A percentile compares a stretch with the other conserved stretches of the same genome.
Evolutionary conservation across 2,329 filamentous ascomycete genomes (phyloP).

Genomic region (Hymenoscyphus occultus): DNA sequence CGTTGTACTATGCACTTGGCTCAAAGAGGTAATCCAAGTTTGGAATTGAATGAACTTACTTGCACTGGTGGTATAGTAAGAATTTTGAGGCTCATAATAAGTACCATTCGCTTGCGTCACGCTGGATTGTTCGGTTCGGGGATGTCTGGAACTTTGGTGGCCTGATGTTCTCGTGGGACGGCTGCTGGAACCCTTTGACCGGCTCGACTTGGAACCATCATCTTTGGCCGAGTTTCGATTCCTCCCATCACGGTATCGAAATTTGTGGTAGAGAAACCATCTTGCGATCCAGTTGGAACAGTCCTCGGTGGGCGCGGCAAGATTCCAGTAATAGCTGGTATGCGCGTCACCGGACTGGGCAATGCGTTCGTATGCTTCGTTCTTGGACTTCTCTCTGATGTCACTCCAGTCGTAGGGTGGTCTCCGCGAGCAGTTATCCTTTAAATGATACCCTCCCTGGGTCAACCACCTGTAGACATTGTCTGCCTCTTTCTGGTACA

Average conservation of each 20-base stretch:
- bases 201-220: slow-evolving; percentile 7
- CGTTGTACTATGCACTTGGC: neutral
- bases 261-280: slow-evolving; percentile 38
- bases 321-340: slow-evolving; percentile 33
- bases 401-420: slow-evolving; percentile 38
- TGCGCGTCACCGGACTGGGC: slow-evolving; percentile 24
- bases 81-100: slow-evolving; percentile 8
- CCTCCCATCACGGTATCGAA: slow-evolving; percentile 36
- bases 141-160: slow-evolving; percentile 8
- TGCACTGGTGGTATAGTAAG: neutral
- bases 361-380: slow-evolving; percentile 33
- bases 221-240: slow-evolving; percentile 28
- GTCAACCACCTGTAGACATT: slow-evolving; percentile 34
- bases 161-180: slow-evolving; percentile 5
- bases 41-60: neutral
- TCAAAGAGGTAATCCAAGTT: neutral
- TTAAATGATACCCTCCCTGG: slow-evolving; percentile 31
- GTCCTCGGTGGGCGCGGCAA: slow-evolving; percentile 23
- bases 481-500: slow-evolving; percentile 35
- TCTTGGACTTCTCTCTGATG: slow-evolving; percentile 34
- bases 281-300: slow-evolving; percentile 36
- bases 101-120: neutral
- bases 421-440: slow-evolving; percentile 32
- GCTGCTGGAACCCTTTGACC: neutral
- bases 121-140: neutral